Evolutionary conservation across 192 early-diverging fungal species (phyloP), one percentile per base, ranked within the genome.

Genomic region (Coemansia sp.): DNA sequence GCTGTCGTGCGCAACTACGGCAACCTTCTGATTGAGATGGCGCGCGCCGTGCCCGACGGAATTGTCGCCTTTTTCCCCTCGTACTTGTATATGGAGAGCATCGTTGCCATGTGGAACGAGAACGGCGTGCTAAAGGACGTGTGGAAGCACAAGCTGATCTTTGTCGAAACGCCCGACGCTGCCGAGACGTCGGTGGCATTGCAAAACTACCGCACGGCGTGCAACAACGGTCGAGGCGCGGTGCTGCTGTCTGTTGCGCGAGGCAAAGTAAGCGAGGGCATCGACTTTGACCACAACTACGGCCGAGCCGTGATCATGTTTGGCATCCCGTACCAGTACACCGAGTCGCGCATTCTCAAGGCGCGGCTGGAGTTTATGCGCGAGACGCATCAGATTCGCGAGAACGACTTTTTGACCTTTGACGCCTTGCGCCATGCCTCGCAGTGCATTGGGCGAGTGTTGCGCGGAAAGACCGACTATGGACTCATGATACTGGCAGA

Each of bases 231-330:
- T 3, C 92, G 98, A 27, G 98, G 98, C 3, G 98, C 98, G 0
- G 93, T 99, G 40, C 78, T 99, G 31, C 76, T 99, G 10, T 96
- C 96, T 68, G 98, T 99, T 27, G 98, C 98, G 17, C 91, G 98
- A 36, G 98, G 98, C 11, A 99, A 99, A 75, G 97, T 99, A 19
- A 97, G 95, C 22, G 98, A 98, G 82, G 98, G 98, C 39, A 98
- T 99, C 68, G 98, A 99, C 89, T 99, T 99, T 71, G 98, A 99
- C 77, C 97, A 99, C 79, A 93, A 99, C 71, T 99, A 98, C 77
- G 98, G 98, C 22, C 90, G 98, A 17, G 97, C 98, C 29, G 98
- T 99, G 60, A 88, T 99, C 63, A 90, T 99, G 88, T 99, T 99
- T 89, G 98, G 98, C 14, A 97, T 99, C 56, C 98, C 98, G 5